Percentiles rank a stretch among this genome's conserved stretches.
These are phyloP conservation scores for Cucurbita maxima DNA, from an alignment of 306 rosid species.

Conservation along the genomic window DNA sequence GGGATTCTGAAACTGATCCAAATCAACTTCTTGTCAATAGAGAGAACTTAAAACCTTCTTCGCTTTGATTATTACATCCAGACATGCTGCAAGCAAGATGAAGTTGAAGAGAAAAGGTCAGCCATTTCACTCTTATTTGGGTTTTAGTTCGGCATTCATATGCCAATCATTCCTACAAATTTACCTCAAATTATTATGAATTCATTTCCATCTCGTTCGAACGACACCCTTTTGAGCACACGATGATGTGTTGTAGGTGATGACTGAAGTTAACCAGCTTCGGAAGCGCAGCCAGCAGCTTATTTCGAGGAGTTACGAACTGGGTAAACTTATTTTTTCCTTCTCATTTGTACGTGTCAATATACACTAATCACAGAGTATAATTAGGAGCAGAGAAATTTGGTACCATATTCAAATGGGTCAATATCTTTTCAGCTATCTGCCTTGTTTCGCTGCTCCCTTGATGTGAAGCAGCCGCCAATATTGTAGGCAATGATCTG, in stretches of 20 bases:
- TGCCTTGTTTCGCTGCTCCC: slow-evolving; percentile 21
- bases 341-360: not conserved
- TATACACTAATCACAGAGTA: not conserved
- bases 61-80: no score
- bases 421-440: slow-evolving; percentile 29
- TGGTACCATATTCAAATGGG: slow-evolving; percentile 30
- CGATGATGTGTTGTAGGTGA: not conserved
- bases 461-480: slow-evolving; percentile 30
- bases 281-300: not conserved
- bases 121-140: not conserved
- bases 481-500: slow-evolving; percentile 19
- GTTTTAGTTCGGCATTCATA: not conserved
- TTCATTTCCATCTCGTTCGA: not conserved
- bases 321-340: not conserved
- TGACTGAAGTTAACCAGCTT: not conserved
- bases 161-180: not conserved
- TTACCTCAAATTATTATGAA: not conserved
- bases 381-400: slow-evolving; percentile 5
- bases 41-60: no score
- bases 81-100: no score
- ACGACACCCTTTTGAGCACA: not conserved
- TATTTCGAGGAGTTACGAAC: not conserved
- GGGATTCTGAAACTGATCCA: no score
- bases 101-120: not conserved
- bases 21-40: no score